Percentiles rank a stretch among this genome's conserved stretches.
Conservation (phyloP, 257 asterid genomes). For the Salvia splendens region DNA sequence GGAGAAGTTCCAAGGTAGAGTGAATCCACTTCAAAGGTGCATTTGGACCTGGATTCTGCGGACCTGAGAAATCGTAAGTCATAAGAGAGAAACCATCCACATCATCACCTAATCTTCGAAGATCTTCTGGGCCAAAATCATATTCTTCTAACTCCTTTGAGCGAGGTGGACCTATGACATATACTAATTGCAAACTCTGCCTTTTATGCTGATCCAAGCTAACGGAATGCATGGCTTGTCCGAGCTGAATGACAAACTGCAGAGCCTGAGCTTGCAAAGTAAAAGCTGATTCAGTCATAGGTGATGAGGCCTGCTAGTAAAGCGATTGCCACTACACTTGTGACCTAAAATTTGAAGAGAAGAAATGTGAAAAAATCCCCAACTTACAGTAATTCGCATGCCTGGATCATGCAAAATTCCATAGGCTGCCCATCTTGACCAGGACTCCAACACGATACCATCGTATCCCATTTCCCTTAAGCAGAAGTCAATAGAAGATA, state of each 20-base stretch:
- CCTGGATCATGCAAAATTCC: conserved; percentile 86
- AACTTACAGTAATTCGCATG: conserved; percentile 61
- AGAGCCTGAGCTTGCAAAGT: conserved; percentile 58
- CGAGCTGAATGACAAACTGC: conserved; percentile 74
- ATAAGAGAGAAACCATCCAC: conserved; percentile 95
- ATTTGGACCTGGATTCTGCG: conserved; percentile 96
- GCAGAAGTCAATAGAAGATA: conserved; percentile 30
- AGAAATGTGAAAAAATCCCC: conserved; percentile 7
- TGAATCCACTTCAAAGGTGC: conserved; percentile 92
- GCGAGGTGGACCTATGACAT: conserved; percentile 88
- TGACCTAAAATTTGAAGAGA: background rate
- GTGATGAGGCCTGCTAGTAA: conserved; percentile 20
- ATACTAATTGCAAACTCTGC: conserved; percentile 61
- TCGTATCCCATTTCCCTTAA: conserved; percentile 87
- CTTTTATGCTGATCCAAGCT: conserved; percentile 41
- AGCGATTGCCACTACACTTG: background rate
- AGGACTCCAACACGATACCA: conserved; percentile 95
- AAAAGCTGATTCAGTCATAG: conserved; percentile 31
- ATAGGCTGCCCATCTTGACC: conserved; percentile 96
- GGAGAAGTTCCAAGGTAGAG: conserved; percentile 62
- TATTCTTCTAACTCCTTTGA: conserved; percentile 61
- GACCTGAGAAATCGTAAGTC: conserved; percentile 95
- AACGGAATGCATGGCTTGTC: conserved; percentile 76
- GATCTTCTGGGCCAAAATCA: conserved; percentile 88
- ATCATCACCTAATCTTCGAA: conserved; percentile 50